phyloP scores from a whole-genome alignment of 2,329 filamentous ascomycete species.

The Penicillium crustosum region DNA sequence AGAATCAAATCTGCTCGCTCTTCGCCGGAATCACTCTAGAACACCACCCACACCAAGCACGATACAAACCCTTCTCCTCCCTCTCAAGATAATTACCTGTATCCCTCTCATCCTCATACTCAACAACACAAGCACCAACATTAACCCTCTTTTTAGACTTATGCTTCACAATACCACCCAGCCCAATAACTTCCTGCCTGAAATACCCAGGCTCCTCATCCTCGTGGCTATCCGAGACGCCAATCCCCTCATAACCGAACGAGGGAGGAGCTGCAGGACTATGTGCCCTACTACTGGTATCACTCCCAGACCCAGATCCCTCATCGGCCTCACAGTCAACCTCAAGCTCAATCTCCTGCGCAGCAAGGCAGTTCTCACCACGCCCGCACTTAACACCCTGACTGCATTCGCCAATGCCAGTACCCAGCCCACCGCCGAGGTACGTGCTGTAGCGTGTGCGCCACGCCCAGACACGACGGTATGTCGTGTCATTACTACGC shows the following conservation, averaged over 20 bases:
- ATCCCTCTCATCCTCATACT: conserved; percentile 76
- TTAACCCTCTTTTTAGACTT: conserved; percentile 80
- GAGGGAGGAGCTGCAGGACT: conserved; percentile 23
- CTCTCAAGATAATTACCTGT: conserved; percentile 65
- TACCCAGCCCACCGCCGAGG: conserved; percentile 75
- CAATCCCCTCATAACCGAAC: conserved; percentile 22
- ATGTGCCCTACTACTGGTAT: conserved; percentile 19
- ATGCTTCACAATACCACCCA: conserved; percentile 83
- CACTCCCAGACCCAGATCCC: conserved; percentile 19
- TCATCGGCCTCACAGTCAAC: conserved; percentile 83
- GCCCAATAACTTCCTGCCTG: conserved; percentile 85
- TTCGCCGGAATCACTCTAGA: conserved; percentile 64
- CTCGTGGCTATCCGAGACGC: conserved; percentile 28
- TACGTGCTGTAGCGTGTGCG: conserved; percentile 76
- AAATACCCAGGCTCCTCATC: conserved; percentile 67
- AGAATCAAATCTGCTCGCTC: conserved; percentile 11
- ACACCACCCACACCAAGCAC: conserved; percentile 95
- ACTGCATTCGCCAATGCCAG: conserved; percentile 83
- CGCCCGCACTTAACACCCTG: conserved; percentile 86
- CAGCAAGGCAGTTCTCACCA: conserved; percentile 72
- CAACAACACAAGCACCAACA: conserved; percentile 80
- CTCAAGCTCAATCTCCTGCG: conserved; percentile 76
- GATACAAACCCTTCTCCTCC: conserved; percentile 66
- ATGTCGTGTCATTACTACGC: conserved; percentile 56
- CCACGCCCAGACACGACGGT: conserved; percentile 79